These are phyloP conservation scores for Ascosphaera apis DNA, from an alignment of 2,329 filamentous ascomycete genomes.

Conservation along the genomic window DNA sequence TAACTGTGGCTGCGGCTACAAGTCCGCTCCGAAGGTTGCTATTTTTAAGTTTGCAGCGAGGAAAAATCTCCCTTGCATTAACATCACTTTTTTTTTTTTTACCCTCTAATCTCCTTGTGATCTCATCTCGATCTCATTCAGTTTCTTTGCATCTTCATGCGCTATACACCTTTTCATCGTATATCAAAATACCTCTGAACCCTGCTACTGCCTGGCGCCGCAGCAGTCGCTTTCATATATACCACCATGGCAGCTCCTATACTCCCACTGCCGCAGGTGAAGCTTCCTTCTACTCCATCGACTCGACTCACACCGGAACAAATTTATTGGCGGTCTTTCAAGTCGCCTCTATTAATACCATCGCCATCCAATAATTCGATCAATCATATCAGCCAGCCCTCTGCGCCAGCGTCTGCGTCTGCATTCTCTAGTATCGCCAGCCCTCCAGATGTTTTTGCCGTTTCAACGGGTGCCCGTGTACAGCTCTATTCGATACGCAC, in stretches of 20 bases:
- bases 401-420: constrained; percentile 21
- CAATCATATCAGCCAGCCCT: constrained; percentile 64
- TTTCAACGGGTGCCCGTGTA: constrained; percentile 81
- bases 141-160: no score
- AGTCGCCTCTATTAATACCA: constrained; percentile 69
- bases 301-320: constrained; percentile 67
- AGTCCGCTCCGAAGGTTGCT: no score
- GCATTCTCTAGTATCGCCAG: constrained; percentile 22
- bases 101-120: no score
- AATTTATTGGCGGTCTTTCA: constrained; percentile 89
- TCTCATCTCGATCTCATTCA: no score
- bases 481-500: constrained; percentile 88
- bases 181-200: no score
- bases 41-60: no score
- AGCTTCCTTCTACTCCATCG: constrained; percentile 60
- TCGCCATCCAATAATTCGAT: constrained; percentile 78
- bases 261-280: constrained; percentile 54
- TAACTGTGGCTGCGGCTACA: no score
- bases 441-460: constrained; percentile 46
- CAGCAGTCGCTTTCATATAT: not conserved
- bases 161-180: no score
- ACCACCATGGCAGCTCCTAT: constrained; percentile 62
- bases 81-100: no score
- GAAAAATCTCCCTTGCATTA: no score
- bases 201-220: not conserved